Evolutionary conservation across 2,329 filamentous ascomycete genomes (phyloP).

Genomic region (Eurotiales sp.): DNA sequence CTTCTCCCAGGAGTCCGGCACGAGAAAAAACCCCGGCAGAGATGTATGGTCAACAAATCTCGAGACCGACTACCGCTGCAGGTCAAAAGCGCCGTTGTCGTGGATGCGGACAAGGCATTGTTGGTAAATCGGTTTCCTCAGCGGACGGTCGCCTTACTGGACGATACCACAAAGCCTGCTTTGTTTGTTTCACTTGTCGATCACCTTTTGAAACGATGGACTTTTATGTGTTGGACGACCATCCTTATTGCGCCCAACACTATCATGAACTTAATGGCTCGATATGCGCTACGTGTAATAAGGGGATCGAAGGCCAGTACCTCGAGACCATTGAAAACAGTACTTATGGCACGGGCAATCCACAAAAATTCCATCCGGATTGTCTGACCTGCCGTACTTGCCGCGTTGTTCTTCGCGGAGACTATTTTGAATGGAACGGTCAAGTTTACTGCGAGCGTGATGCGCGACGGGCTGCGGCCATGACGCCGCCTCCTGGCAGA

Average conservation of each 20-base stretch:
- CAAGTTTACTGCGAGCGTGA: constrained; percentile 82
- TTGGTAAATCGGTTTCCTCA: constrained; percentile 88
- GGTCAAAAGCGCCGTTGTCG: constrained; percentile 72
- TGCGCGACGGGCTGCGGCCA: constrained; percentile 58
- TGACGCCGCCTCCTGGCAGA: constrained; percentile 30
- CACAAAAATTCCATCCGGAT: constrained; percentile 72
- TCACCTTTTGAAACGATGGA: constrained; percentile 80
- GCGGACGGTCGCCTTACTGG: constrained; percentile 89
- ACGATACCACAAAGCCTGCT: constrained; percentile 91
- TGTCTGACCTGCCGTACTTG: constrained; percentile 83
- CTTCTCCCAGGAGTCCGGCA: constrained; percentile 14
- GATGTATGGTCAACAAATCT: constrained; percentile 22
- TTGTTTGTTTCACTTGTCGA: constrained; percentile 81
- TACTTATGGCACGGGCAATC: constrained; percentile 26
- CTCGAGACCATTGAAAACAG: constrained; percentile 66
- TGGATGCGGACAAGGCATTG: constrained; percentile 72
- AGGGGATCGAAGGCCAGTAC: constrained; percentile 90
- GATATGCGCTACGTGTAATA: constrained; percentile 72
- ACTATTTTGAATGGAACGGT: constrained; percentile 87
- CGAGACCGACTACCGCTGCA: constrained; percentile 40
- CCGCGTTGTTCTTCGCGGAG: constrained; percentile 67
- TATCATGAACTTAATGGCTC: constrained; percentile 91
- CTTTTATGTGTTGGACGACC: constrained; percentile 86
- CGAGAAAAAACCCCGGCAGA: constrained; percentile 17
- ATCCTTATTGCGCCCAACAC: constrained; percentile 85